Evolutionary conservation across 1,284 basidiomycete genomes (phyloP).

Genomic region (Lentinula novae-zelandiae): DNA sequence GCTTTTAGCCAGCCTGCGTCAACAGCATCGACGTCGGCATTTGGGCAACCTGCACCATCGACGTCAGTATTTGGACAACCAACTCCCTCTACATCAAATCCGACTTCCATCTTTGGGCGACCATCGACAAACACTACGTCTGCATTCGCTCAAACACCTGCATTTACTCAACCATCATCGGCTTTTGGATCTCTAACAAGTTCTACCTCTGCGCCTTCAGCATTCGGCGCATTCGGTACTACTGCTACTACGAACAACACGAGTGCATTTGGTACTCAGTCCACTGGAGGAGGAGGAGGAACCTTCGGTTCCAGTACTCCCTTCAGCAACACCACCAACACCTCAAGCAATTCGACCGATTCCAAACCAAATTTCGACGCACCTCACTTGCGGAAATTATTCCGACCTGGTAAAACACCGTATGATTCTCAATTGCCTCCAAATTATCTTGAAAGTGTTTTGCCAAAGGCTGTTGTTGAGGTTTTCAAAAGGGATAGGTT

Average conservation of each 20-base stretch:
- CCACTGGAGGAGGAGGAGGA: not conserved
- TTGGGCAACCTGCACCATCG: slow-evolving; percentile 2
- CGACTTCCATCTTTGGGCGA: slow-evolving; percentile 32
- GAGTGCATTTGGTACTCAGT: not conserved
- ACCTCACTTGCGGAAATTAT: not conserved
- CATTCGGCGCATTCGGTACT: slow-evolving; percentile 2
- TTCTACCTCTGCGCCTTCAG: slow-evolving; percentile 14
- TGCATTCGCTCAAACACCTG: slow-evolving; percentile 40
- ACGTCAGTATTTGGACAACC: slow-evolving; percentile 8
- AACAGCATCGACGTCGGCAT: not conserved
- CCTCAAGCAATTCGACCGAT: not conserved
- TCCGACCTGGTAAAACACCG: slow-evolving; percentile 39
- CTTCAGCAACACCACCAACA: not conserved
- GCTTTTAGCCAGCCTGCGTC: slow-evolving; percentile 3
- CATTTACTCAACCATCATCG: slow-evolving; percentile 29
- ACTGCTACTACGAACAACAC: not conserved
- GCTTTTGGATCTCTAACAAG: slow-evolving; percentile 19
- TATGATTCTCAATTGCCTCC: slow-evolving; percentile 57
- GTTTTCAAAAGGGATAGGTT: slow-evolving; percentile 64
- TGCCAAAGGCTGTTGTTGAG: slow-evolving; percentile 50
- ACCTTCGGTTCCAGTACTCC: slow-evolving; percentile 19
- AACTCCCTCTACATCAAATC: slow-evolving; percentile 14
- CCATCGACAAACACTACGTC: slow-evolving; percentile 22
- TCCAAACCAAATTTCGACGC: slow-evolving; percentile 5
- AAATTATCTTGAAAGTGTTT: slow-evolving; percentile 46